Evolutionary conservation across 163 green algal genomes (phyloP), one percentile per base, ranked within the genome.

Genomic region (Prototheca stagnorum): DNA sequence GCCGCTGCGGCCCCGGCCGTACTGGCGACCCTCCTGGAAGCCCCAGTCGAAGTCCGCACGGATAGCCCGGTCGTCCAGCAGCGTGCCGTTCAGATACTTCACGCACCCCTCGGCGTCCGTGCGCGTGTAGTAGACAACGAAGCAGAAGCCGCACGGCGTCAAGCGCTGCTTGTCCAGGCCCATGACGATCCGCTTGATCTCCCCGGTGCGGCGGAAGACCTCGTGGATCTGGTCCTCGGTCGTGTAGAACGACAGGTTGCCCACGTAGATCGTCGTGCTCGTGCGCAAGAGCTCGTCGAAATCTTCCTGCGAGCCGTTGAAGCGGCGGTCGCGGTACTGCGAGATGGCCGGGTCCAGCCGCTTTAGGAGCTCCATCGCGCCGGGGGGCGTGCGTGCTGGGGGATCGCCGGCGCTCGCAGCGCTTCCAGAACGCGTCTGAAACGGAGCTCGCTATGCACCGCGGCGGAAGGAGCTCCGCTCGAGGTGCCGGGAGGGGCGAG

Each of bases 201-300:
- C 70, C 3, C 87, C 86, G 26, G 72, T 66, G 49, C 78, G 76
- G 12, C 63, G 77, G 39, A 98, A 97, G 22, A 96, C 70, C 64
- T 90, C 81, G 48, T 81, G 78, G 5, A 91, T 77, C 53, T 96
- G 86, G 55, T 96, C 85, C 54, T 99, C 91, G 2, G 78, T 89
- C 2, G 91, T 98, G 66, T 75, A 94, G 67, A 99, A 99, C 2
- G 78, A 86, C 8, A 99, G 59, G 72, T 99, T 99, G 44, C 91
- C 91, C 1, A 98, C 68, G 52, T 99, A 99, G 5, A 99, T 64
- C 2, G 88, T 88, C 23, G 73, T 84, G 22, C 64, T 83, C 7
- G 51, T 72, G 16, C 39, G 49, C 44, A 95, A 53, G 3, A 64
- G 56, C 25, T 77, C 46, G 35, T 87, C 73, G 68, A 86, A 95